Evolutionary conservation across 495 filamentous ascomycete species (phyloP), one percentile per base, ranked within the genome.

Genomic region (Staphylotrichum longicolle): DNA sequence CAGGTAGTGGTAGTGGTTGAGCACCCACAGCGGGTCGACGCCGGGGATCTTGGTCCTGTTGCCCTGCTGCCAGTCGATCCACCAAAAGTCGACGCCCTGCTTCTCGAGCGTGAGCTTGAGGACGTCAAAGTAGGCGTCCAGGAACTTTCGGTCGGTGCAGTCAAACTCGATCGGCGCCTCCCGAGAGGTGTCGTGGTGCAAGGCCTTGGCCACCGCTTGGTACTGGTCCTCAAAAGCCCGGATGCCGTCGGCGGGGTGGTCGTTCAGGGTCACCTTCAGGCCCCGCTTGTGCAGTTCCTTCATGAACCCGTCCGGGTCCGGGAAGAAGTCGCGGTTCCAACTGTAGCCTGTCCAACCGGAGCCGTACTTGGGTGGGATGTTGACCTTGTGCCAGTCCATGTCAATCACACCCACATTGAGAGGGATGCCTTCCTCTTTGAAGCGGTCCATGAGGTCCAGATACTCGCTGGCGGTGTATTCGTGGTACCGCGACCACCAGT

Each of bases 51-150:
- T 70, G 2, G 82, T 82, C 53, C 74, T 57, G 14, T 63, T 66
- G 3, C 84, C 84, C 69, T 86, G 84, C 68, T 86, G 84, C 84
- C 84, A 86, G 70, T 86, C 83, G 37, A 85, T 72, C 84, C 84
- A 86, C 82, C 81, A 85, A 40, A 86, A 80, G 63, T 86, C 82
- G 30, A 78, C 63, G 3, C 79, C 83, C 27, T 80, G 62, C 14
- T 74, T 69, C 61, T 86, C 83, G 33, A 84, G 69, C 4, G 63
- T 58, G 5, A 75, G 70, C 56, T 84, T 82, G 10, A 86, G 71
- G 3, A 85, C 75, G 48, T 81, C 77, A 63, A 86, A 80, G 67
- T 79, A 86, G 3, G 81, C 84, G 41, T 85, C 76, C n/a, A 82
- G 60, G 68, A 85, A 86, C 27, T 70, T 66, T 2, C 70, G 72